Percentiles rank a stretch among this genome's conserved stretches.
Conservation (phyloP, 768 basidiomycete species). For the Auricularia sp. region DNA sequence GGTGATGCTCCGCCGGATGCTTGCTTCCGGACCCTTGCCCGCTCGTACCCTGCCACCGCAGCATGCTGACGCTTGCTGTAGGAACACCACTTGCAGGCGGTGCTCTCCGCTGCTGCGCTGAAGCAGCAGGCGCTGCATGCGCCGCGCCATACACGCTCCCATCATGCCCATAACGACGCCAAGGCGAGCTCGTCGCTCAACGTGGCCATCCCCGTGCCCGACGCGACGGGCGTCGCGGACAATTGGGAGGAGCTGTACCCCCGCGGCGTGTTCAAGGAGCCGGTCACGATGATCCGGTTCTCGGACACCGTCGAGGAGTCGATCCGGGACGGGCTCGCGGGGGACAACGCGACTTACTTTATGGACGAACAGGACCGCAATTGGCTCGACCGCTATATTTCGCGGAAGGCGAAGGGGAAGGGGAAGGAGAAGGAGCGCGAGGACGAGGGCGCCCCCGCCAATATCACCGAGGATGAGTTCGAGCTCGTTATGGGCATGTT, state of each 20-base stretch:
- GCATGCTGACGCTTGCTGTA: slow-evolving; percentile 16
- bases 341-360: slow-evolving; percentile 74
- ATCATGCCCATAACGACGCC: slow-evolving; percentile 3
- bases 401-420: slow-evolving; percentile 45
- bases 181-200: slow-evolving; percentile 31
- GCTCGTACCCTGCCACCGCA: too few species aligned
- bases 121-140: slow-evolving; percentile 32
- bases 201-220: slow-evolving; percentile 87
- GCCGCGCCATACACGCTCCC: slow-evolving; percentile 23
- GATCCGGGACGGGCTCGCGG: slow-evolving; percentile 40
- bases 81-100: slow-evolving; percentile 53
- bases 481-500: slow-evolving; percentile 93
- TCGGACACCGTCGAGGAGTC: slow-evolving; percentile 83
- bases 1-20: slow-evolving; percentile 40
- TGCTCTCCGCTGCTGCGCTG: slow-evolving; percentile 42
- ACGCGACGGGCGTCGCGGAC: slow-evolving; percentile 69
- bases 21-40: slow-evolving; percentile 28
- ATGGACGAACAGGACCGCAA: slow-evolving; percentile 95
- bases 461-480: slow-evolving; percentile 83
- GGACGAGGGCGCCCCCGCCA: slow-evolving; percentile 21
- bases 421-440: slow-evolving; percentile 87
- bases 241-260: slow-evolving; percentile 76
- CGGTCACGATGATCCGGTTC: slow-evolving; percentile 65
- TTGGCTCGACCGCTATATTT: slow-evolving; percentile 87
- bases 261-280: slow-evolving; percentile 59